Percentiles rank a stretch among this genome's conserved stretches.
phyloP scores from a whole-genome alignment of 2,329 filamentous ascomycete species.

The Fusarium pseudocircinatum region DNA sequence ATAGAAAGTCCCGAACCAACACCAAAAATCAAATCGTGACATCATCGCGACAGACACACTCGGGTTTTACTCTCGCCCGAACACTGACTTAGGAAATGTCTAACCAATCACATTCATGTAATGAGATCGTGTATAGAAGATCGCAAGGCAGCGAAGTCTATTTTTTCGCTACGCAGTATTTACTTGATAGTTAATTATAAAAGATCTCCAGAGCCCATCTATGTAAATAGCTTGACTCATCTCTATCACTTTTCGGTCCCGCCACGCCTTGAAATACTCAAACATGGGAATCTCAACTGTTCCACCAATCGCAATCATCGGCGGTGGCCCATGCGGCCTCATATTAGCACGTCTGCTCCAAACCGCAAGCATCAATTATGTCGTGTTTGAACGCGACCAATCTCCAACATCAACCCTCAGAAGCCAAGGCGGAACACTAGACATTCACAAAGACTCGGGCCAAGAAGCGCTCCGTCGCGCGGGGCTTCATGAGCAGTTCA shows the following conservation, averaged over 20 bases:
- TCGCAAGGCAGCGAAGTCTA: neutral
- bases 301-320: neutral
- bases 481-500: neutral
- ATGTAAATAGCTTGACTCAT: too few species aligned
- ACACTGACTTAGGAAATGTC: fast-evolving
- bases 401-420: neutral
- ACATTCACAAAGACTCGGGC: neutral
- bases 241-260: neutral
- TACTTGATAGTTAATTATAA: neutral
- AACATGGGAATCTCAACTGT: neutral
- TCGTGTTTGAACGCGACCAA: neutral
- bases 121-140: too few species aligned
- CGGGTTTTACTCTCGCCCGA: neutral
- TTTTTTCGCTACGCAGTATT: fast-evolving
- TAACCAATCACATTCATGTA: fast-evolving
- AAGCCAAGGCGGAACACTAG: neutral
- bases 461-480: constrained; percentile 1
- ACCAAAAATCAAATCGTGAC: fast-evolving
- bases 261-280: fast-evolving
- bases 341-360: neutral
- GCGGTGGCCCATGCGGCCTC: neutral
- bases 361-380: neutral
- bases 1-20: neutral
- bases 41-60: fast-evolving
- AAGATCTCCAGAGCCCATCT: fast-evolving